Evolutionary conservation across 352 stramenopile species (phyloP), one percentile per base, ranked within the genome.

Genomic region (Globisporangium viniferum): DNA sequence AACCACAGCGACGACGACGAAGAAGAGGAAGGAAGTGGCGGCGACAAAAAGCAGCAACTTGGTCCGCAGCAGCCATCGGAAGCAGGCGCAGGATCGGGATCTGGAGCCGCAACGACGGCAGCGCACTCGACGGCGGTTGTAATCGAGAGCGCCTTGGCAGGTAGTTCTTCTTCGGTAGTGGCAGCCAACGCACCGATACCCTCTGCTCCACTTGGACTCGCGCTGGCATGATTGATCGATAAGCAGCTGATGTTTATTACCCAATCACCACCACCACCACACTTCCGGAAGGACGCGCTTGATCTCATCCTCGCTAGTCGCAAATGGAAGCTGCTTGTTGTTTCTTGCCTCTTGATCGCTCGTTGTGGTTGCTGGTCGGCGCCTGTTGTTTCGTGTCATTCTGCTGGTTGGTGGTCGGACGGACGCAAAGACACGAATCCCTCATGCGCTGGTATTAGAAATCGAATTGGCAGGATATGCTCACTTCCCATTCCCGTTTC

Each of bases 1-100:
- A 86, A 87, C 74, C 82, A 90, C 65, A 76, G 80, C 55, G 82
- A 80, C 44, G 81, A 91, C 44, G 80, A 80, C 44, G 81, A 91
- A 39, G 80, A 92, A 24, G 72, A 86, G 24, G 15, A 20, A n/a
- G 5, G 5, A n/a, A 79, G 89, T 24, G 73, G 74, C 24, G 72
- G 54, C n/a, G 73, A 78, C 24, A 76, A 79, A 22, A 64, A 78
- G 39, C 62, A 73, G 39, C 62, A 73, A 58, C 18, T 9, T 29
- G 61, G 39, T 41, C 41, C 12, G 24, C 18, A 33, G 22, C 53
- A 63, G 66, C 48, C 53, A 12, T 49, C 22, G 66, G 59, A 56
- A 63, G 53, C 59, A 24, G 58, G 18, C 51, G 22, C 22, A 44
- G 39, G 36, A 39, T 20, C 63, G 33, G 31, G 46, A 46, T 24